Evolutionary conservation across 2,329 filamentous ascomycete genomes (phyloP).

Genomic region (Huntiella bhutanensis): DNA sequence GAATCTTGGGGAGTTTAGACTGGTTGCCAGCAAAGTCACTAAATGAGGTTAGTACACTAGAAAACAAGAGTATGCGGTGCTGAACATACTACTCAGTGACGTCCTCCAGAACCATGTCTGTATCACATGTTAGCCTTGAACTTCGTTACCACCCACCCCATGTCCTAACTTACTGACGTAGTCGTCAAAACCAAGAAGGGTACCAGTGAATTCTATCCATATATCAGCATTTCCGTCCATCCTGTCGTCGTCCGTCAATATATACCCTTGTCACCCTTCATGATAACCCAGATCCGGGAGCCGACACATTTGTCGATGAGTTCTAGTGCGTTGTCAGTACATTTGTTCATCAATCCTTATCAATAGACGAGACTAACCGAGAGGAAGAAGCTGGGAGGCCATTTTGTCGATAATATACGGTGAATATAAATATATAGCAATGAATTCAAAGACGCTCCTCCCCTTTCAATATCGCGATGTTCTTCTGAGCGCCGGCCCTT

Average conservation of each 20-base stretch:
- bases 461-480: not conserved
- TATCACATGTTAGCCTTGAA: slow-evolving; percentile 7
- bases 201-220: slow-evolving; percentile 73
- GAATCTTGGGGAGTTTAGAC: slow-evolving; percentile 79
- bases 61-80: not conserved
- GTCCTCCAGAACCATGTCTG: slow-evolving; percentile 96
- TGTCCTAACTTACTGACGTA: slow-evolving; percentile 75
- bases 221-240: slow-evolving; percentile 5
- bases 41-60: not conserved
- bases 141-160: not conserved
- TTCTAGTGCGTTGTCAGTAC: slow-evolving; percentile 35
- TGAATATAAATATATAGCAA: not conserved
- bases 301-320: slow-evolving; percentile 98
- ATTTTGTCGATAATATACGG: slow-evolving; percentile 21
- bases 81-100: slow-evolving; percentile 76
- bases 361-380: slow-evolving; percentile 30
- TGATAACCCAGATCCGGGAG: slow-evolving; percentile 94
- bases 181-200: slow-evolving; percentile 89
- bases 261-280: slow-evolving; percentile 96
- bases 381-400: slow-evolving; percentile 55
- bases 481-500: too few species aligned
- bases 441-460: not conserved
- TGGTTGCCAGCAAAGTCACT: slow-evolving; percentile 84
- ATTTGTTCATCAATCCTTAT: not conserved
- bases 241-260: slow-evolving; percentile 4